phyloP scores from a whole-genome alignment of 169 alveolate genomes.

The Eimeria nieschulzi region DNA sequence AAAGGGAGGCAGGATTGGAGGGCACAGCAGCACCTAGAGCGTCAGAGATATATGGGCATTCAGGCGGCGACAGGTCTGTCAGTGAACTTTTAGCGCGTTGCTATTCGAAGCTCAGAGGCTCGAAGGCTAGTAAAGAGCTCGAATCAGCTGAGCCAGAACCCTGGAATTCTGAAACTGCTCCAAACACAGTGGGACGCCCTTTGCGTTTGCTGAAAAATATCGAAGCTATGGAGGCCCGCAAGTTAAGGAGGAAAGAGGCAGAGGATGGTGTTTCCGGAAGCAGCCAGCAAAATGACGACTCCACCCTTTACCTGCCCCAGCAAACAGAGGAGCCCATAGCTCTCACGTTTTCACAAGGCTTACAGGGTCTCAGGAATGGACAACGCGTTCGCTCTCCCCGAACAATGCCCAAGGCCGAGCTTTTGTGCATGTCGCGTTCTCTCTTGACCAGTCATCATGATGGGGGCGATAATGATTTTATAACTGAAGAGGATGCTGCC shows the following conservation, averaged over 20 bases:
- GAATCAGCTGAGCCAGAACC: slow-evolving; percentile 42
- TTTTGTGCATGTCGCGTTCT: slow-evolving; percentile 24
- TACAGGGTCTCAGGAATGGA: slow-evolving; percentile 39
- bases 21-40: background rate
- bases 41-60: background rate
- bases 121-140: background rate
- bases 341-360: slow-evolving; percentile 7
- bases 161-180: slow-evolving; percentile 22
- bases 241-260: background rate
- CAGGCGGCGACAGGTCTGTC: slow-evolving; percentile 6
- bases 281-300: background rate
- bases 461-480: background rate
- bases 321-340: slow-evolving; percentile 30
- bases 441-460: background rate
- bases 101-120: slow-evolving; percentile 29
- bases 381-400: slow-evolving; percentile 5
- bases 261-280: background rate
- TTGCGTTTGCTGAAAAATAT: slow-evolving; percentile 35
- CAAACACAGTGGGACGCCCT: slow-evolving; percentile 30
- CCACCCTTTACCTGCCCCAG: slow-evolving; percentile 41
- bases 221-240: slow-evolving; percentile 41
- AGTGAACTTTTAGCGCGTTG: slow-evolving; percentile 46
- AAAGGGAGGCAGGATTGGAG: no score
- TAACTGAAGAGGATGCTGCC: slow-evolving; percentile 43
- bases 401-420: slow-evolving; percentile 51